A percentile compares a stretch with the other conserved stretches of the same genome.
These are phyloP conservation scores for Acanthamoeba divionensis DNA, from an alignment of 208 protist genomes.

Conservation along the genomic window DNA sequence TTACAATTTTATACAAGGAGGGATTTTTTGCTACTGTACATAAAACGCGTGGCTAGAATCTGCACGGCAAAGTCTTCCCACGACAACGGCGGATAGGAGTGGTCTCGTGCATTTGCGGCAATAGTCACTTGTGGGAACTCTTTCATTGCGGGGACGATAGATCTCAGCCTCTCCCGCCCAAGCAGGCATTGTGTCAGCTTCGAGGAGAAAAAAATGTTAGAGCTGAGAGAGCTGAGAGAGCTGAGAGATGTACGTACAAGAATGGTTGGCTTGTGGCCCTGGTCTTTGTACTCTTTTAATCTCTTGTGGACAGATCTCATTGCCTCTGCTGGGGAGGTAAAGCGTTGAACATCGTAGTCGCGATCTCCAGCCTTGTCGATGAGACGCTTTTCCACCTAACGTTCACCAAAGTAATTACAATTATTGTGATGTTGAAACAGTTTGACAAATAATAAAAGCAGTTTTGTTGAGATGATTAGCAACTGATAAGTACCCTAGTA, in stretches of 20 bases:
- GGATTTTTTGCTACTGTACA: not conserved
- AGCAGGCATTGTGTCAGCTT: too few relatives aligned
- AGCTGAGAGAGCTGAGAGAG: too few relatives aligned
- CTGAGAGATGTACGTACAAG: too few relatives aligned
- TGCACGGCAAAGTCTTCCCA: slow-evolving; percentile 36
- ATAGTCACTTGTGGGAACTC: slow-evolving; percentile 20
- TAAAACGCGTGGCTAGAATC: slow-evolving; percentile 9
- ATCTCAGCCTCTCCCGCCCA: not conserved
- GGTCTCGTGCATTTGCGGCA: slow-evolving; percentile 10
- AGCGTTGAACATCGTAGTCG: slow-evolving; percentile 24
- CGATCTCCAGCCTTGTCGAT: slow-evolving; percentile 9
- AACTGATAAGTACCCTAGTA: too few relatives aligned
- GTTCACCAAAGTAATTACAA: too few relatives aligned
- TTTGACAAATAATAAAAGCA: too few relatives aligned
- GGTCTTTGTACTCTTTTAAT: slow-evolving; percentile 40
- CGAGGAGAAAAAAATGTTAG: too few relatives aligned
- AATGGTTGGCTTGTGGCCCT: slow-evolving; percentile 35
- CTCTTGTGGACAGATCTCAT: not conserved
- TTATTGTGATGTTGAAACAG: too few relatives aligned
- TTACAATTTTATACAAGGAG: not conserved
- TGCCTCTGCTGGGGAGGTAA: not conserved
- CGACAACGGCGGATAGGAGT: slow-evolving; percentile 22
- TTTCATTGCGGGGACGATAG: slow-evolving; percentile 23
- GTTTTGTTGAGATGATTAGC: too few relatives aligned
- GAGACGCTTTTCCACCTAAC: too few relatives aligned